Base-by-base conservation (phyloP, 805 yeast genomes). In the Yarrowia sp. region DNA sequence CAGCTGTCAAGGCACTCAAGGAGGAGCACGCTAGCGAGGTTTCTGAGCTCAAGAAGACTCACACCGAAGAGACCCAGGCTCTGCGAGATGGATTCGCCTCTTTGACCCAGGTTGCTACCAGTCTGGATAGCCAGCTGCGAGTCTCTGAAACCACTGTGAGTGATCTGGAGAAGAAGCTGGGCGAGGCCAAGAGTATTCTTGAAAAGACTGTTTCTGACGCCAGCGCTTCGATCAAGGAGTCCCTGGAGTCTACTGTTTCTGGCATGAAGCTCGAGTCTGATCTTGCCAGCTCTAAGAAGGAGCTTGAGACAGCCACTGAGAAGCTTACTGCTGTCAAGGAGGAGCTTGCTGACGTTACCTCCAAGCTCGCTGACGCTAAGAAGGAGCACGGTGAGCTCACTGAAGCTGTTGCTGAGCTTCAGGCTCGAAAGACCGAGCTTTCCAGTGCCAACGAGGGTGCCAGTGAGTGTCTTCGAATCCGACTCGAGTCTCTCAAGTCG, bases 401-500 rank as follows among this genome's bases (percentile, higher is more conserved):
- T 2, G 40, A 49, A 32, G 8, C 43, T 26, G 46, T 49, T 14
- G 10, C 36, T 2, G 55, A 36, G 35, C 67, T 61, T 7, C 7
- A 45, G 43, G n/a, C 48, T 11, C 55, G 56, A 10, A 36, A 48
- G 50, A 14, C 35, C 4, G 22, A 46, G 46, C 46, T 63, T 8
- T 2, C 36, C 26, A 38, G 19, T 22, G 67, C 56, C 22, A 63
- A 63, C 48, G 46, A 48, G 4, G 55, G 55, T 10, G 56, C 56
- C n/a, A 48, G 32, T 36, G 67, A 48, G 56, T 49, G 67, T 40
- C 55, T 79, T 19, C 8, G 58, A 1, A 40, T 70, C 15, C 73
- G 80, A 12, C 73, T 74, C 14, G 71, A 71, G 16, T 76, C 79
- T 36, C 72, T 80, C 48, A 73, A 72, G 48, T 36, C 69, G 14